Conservation (phyloP, 2,329 filamentous ascomycete genomes). For the Cladosporium sp. region DNA sequence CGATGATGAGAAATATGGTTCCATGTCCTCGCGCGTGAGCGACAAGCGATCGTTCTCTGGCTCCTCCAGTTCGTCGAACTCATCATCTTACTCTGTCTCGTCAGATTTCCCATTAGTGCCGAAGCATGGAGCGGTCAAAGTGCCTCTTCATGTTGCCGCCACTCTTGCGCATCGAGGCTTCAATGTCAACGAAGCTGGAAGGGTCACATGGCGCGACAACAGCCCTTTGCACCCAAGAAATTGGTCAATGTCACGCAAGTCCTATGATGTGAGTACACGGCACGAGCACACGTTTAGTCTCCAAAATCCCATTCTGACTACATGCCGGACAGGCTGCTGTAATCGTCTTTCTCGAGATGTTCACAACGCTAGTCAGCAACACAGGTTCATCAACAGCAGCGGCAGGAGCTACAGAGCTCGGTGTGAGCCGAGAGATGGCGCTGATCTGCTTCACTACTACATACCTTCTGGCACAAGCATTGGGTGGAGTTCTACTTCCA, state of each 20-base stretch:
- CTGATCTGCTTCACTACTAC: constrained; percentile 14
- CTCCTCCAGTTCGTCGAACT: not conserved
- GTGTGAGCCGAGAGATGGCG: constrained; percentile 3
- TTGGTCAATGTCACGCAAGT: constrained; percentile 15
- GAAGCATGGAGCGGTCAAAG: not conserved
- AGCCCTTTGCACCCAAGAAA: constrained; percentile 15
- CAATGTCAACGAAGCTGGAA: not conserved
- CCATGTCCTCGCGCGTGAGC: not conserved
- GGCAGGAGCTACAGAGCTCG: constrained; percentile 4
- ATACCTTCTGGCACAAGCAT: constrained; percentile 35
- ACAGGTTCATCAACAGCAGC: constrained; percentile 17
- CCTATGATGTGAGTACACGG: constrained; percentile 13
- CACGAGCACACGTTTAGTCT: not conserved
- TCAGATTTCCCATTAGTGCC: not conserved
- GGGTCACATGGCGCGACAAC: constrained; percentile 3
- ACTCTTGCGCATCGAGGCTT: not conserved
- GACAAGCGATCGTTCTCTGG: not conserved
- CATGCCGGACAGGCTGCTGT: not conserved
- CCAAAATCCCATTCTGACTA: not conserved
- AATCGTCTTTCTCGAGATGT: constrained; percentile 20
- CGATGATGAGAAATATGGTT: not conserved
- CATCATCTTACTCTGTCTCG: not conserved
- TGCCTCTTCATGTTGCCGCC: not conserved
- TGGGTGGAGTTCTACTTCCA: constrained; percentile 35
- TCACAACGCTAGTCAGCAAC: constrained; percentile 20